A percentile compares a stretch with the other conserved stretches of the same genome.
Conservation (phyloP, 495 filamentous ascomycete genomes). For the Aspergillus sparsus region DNA sequence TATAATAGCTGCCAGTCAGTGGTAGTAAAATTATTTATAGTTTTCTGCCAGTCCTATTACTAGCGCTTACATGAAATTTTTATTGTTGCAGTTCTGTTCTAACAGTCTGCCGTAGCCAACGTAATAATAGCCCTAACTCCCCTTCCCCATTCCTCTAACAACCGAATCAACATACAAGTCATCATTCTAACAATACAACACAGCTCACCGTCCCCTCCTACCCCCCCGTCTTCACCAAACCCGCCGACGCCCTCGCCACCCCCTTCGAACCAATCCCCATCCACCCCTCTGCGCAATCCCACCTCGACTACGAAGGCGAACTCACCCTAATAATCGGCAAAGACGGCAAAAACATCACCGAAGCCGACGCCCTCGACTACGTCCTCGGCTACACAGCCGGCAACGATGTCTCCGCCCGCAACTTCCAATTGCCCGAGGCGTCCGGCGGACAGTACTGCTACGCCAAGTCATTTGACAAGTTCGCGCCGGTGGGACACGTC, state of each 20-base stretch:
- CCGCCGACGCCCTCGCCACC: conserved; percentile 60
- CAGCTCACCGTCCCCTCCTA: conserved; percentile 57
- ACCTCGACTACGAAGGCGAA: conserved; percentile 71
- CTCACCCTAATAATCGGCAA: conserved; percentile 68
- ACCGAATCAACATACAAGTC: not conserved
- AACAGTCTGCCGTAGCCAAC: no score
- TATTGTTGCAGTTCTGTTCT: no score
- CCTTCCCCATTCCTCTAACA: no score
- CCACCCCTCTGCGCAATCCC: conserved; percentile 43
- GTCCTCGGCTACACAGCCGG: conserved; percentile 72
- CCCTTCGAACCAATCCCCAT: conserved; percentile 61
- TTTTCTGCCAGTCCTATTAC: no score
- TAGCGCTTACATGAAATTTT: no score
- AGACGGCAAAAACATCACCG: conserved; percentile 58
- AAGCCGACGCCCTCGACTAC: conserved; percentile 62
- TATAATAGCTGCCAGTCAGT: no score
- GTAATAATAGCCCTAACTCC: no score
- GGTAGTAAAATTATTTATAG: no score
- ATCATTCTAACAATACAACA: not conserved
- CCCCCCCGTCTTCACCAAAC: conserved; percentile 75
- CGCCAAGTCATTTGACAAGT: conserved; percentile 76
- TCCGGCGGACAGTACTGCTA: conserved; percentile 68
- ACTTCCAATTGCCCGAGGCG: conserved; percentile 64
- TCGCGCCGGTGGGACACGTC: conserved; percentile 73
- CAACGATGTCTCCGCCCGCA: conserved; percentile 71